Evolutionary conservation across 495 filamentous ascomycete species (phyloP).

Genomic region (Lophiostoma macrostomum): DNA sequence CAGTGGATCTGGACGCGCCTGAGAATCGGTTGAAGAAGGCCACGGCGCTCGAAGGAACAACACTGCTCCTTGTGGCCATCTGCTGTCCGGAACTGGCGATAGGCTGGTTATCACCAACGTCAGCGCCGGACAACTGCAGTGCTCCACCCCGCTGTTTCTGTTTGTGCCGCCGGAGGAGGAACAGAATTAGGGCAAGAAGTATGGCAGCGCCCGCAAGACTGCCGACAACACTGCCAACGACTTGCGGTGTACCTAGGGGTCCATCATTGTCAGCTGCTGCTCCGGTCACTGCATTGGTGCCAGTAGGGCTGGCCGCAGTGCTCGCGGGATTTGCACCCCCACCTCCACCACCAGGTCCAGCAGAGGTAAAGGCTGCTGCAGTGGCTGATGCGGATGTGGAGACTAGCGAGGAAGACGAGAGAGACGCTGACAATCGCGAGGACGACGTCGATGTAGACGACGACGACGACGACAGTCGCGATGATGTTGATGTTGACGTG

Average conservation of each 20-base stretch:
- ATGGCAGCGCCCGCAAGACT: slow-evolving; percentile 30
- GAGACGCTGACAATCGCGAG: not conserved
- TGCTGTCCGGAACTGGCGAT: slow-evolving; percentile 20
- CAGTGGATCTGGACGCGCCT: slow-evolving; percentile 21
- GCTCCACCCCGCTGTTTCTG: slow-evolving; percentile 13
- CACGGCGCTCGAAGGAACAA: slow-evolving; percentile 17
- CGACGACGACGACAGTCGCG: not conserved
- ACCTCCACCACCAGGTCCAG: not conserved
- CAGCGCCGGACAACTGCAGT: slow-evolving; percentile 8
- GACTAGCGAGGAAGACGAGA: not conserved
- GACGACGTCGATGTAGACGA: not conserved
- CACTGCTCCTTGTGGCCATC: slow-evolving; percentile 15
- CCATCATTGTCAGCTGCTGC: not conserved
- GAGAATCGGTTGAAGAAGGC: slow-evolving; percentile 32
- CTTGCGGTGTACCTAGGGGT: slow-evolving; percentile 24
- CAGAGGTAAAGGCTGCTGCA: not conserved
- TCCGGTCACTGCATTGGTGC: slow-evolving; percentile 2
- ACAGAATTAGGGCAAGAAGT: slow-evolving; percentile 18
- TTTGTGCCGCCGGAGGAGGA: slow-evolving; percentile 29
- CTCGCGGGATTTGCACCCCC: slow-evolving; percentile 4
- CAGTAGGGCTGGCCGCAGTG: not conserved
- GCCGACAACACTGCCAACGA: slow-evolving; percentile 31
- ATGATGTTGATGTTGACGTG: not conserved
- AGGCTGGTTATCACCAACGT: slow-evolving; percentile 18
- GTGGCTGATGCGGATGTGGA: no score